Conservation (phyloP, 2,329 filamentous ascomycete species). For the Pseudopithomyces chartarum region DNA sequence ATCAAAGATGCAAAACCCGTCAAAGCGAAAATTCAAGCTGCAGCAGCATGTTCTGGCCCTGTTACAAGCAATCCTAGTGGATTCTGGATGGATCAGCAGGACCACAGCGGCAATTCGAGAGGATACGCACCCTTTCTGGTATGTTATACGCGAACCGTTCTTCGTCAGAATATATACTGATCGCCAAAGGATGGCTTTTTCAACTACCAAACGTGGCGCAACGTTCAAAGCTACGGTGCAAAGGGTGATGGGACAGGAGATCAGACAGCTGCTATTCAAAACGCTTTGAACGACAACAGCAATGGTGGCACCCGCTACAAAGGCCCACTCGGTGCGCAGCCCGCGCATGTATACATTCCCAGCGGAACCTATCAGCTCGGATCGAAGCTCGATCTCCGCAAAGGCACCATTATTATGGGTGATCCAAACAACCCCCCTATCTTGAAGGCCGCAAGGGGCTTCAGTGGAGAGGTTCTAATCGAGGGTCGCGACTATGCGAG, state of each 20-base stretch:
- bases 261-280: conserved; percentile 81
- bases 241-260: conserved; percentile 86
- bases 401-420: conserved; percentile 8
- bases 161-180: neutral
- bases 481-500: conserved; percentile 2
- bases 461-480: neutral
- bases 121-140: conserved; percentile 7
- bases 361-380: conserved; percentile 1
- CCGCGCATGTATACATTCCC: conserved; percentile 3
- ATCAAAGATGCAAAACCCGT: neutral
- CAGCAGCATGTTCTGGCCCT: conserved; percentile 2
- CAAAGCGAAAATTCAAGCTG: neutral
- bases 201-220: conserved; percentile 5
- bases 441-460: neutral
- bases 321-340: conserved; percentile 4
- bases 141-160: neutral
- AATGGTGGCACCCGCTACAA: neutral
- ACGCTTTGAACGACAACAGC: conserved; percentile 64
- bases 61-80: neutral
- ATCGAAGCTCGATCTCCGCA: conserved; percentile 3
- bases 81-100: conserved; percentile 8
- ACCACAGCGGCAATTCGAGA: conserved; percentile 1
- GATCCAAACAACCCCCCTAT: conserved; percentile 5
- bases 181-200: neutral
- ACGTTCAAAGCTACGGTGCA: conserved; percentile 61